A percentile compares a stretch with the other conserved stretches of the same genome.
These are phyloP conservation scores for Chaetoceros tenuissimus DNA, from an alignment of 108 stramenopile species.

Conservation along the genomic window DNA sequence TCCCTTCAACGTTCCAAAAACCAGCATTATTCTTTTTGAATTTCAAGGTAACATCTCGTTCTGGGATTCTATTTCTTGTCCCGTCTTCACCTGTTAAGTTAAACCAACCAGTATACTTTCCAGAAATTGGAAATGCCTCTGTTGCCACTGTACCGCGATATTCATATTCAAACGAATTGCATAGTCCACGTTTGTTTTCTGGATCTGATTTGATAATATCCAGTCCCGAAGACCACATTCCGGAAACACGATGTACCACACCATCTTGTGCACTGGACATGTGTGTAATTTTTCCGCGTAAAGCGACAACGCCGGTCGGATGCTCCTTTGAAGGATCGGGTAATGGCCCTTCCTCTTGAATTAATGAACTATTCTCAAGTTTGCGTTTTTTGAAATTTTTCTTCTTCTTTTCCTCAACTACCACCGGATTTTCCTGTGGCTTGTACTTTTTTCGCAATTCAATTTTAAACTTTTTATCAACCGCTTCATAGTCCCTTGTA, in stretches of 20 bases:
- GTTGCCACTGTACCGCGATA: slow-evolving; percentile 50
- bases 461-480: slow-evolving; percentile 40
- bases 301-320: slow-evolving; percentile 46
- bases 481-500: slow-evolving; percentile 37
- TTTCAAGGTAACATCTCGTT: slow-evolving; percentile 63
- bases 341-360: slow-evolving; percentile 5
- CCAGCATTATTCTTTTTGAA: slow-evolving; percentile 73
- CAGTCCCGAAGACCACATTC: slow-evolving; percentile 70
- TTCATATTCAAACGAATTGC: slow-evolving; percentile 78
- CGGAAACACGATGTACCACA: slow-evolving; percentile 54
- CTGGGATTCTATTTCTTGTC: slow-evolving; percentile 38
- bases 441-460: slow-evolving; percentile 63
- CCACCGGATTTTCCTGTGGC: slow-evolving; percentile 11
- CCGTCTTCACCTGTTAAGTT: slow-evolving; percentile 50
- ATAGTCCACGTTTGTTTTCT: slow-evolving; percentile 44
- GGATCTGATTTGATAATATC: slow-evolving; percentile 57
- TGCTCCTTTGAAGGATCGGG: slow-evolving; percentile 52
- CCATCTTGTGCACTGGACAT: slow-evolving; percentile 37
- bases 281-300: slow-evolving; percentile 61
- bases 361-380: not conserved
- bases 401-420: slow-evolving; percentile 6
- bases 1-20: slow-evolving; percentile 80
- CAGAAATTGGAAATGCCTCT: slow-evolving; percentile 58
- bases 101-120: slow-evolving; percentile 78
- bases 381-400: slow-evolving; percentile 2